phyloP scores from a whole-genome alignment of 2,329 filamentous ascomycete genomes.

The Rhynchosporium agropyri region DNA sequence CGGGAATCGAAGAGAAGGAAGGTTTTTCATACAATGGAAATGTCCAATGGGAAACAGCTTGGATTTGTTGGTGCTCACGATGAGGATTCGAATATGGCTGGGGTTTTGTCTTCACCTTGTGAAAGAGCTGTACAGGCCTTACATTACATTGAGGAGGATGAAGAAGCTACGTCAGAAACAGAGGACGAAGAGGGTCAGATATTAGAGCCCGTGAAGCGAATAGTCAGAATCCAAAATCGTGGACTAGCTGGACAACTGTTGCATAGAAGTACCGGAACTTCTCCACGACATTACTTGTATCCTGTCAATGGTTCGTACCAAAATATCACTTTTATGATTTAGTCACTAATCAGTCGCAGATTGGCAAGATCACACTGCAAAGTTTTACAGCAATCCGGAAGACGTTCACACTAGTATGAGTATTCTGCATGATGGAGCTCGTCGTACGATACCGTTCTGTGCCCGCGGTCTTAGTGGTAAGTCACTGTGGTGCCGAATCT shows the following conservation, averaged over 20 bases:
- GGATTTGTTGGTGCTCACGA: constrained; percentile 14
- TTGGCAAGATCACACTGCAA: constrained; percentile 41
- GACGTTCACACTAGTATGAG: constrained; percentile 40
- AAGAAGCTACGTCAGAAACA: constrained; percentile 4
- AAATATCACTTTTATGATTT: constrained; percentile 1
- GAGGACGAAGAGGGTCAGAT: constrained; percentile 2
- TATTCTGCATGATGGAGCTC: constrained; percentile 27
- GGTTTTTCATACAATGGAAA: constrained; percentile 32
- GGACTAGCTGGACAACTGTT: constrained; percentile 37
- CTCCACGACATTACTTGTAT: constrained; percentile 31
- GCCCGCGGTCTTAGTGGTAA: constrained; percentile 66
- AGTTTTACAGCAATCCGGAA: constrained; percentile 39
- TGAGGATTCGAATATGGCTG: constrained; percentile 9
- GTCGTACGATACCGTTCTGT: constrained; percentile 61
- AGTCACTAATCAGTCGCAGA: constrained; percentile 32
- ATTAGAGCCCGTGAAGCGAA: constrained; percentile 29
- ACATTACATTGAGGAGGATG: constrained; percentile 21
- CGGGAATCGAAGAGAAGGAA: constrained; percentile 42
- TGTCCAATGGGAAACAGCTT: constrained; percentile 26
- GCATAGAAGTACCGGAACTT: constrained; percentile 33
- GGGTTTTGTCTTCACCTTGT: constrained; percentile 34
- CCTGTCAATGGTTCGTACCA: constrained; percentile 39
- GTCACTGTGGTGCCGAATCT: constrained; percentile 37
- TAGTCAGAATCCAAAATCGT: constrained; percentile 32
- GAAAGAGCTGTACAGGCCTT: constrained; percentile 23